phyloP scores from a whole-genome alignment of 2,329 filamentous ascomycete genomes.

The Pezicula radicicola region DNA sequence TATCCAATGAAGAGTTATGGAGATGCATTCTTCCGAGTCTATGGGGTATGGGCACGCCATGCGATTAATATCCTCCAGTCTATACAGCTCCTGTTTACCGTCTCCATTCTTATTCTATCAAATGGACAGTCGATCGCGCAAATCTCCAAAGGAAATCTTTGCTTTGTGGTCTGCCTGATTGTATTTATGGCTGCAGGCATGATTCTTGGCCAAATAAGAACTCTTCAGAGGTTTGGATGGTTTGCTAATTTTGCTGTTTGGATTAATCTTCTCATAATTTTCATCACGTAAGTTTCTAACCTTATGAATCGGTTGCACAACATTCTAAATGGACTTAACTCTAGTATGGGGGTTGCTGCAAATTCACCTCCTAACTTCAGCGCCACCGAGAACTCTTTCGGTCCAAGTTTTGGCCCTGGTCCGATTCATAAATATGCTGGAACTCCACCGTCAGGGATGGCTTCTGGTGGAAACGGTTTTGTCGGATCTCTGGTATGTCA shows the following conservation, averaged over 20 bases:
- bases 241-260: conserved; percentile 54
- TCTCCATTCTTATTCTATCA: conserved; percentile 48
- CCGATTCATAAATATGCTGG: conserved; percentile 30
- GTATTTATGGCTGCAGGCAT: conserved; percentile 49
- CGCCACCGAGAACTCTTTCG: conserved; percentile 27
- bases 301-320: conserved; percentile 4
- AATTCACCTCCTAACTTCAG: conserved; percentile 47
- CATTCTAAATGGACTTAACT: background rate
- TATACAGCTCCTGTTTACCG: conserved; percentile 46
- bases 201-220: conserved; percentile 52
- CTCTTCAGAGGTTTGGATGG: conserved; percentile 50
- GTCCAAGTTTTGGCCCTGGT: conserved; percentile 23
- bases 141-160: conserved; percentile 45
- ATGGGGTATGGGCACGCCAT: conserved; percentile 41
- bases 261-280: conserved; percentile 51
- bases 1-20: conserved; percentile 22
- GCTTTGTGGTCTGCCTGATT: conserved; percentile 49
- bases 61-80: conserved; percentile 46
- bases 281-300: conserved; percentile 35
- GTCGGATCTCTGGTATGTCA: conserved; percentile 33
- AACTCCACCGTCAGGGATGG: conserved; percentile 37
- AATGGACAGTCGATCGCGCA: conserved; percentile 54
- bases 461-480: conserved; percentile 40
- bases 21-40: conserved; percentile 41
- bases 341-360: conserved; percentile 48